Evolutionary conservation across 106 monocot species (phyloP).

Genomic region (Dendrobium officinale): DNA sequence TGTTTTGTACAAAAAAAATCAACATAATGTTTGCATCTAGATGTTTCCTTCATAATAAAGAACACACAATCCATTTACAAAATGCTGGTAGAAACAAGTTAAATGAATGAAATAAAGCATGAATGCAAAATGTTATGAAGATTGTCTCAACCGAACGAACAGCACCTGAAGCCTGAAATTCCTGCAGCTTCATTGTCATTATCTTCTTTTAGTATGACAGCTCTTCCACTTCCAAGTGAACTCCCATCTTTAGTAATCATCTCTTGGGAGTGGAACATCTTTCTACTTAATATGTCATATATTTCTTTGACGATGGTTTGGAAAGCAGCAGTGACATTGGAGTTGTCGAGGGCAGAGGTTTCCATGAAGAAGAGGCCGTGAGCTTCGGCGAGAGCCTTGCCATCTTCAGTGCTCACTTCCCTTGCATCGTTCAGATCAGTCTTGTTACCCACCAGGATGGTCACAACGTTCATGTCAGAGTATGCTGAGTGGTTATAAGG

Average conservation of each 20-base stretch:
- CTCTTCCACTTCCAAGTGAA: constrained; percentile 10
- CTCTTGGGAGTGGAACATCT: constrained; percentile 9
- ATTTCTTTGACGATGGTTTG: constrained; percentile 12
- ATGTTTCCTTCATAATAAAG: neutral
- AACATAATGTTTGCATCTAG: no score
- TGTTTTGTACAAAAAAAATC: neutral
- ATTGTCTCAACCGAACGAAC: neutral
- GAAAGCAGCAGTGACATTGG: constrained; percentile 7
- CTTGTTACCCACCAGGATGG: constrained; percentile 19
- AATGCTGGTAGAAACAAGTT: neutral
- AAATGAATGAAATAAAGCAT: neutral
- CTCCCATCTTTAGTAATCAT: constrained; percentile 2
- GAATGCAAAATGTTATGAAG: neutral
- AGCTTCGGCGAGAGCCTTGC: constrained; percentile 2
- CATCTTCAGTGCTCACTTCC: constrained; percentile 11
- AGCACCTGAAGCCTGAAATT: neutral
- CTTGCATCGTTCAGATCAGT: constrained; percentile 12
- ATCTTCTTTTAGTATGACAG: constrained; percentile 1
- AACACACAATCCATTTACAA: neutral
- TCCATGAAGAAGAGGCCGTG: constrained; percentile 17
- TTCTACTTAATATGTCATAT: constrained; percentile 10
- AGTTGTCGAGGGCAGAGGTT: constrained; percentile 12
- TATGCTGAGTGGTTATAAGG: constrained; percentile 1
- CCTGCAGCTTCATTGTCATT: neutral
- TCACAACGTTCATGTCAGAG: constrained; percentile 18